phyloP scores from a whole-genome alignment of 129 eudicot genomes.

The Ambrosia trifida region DNA sequence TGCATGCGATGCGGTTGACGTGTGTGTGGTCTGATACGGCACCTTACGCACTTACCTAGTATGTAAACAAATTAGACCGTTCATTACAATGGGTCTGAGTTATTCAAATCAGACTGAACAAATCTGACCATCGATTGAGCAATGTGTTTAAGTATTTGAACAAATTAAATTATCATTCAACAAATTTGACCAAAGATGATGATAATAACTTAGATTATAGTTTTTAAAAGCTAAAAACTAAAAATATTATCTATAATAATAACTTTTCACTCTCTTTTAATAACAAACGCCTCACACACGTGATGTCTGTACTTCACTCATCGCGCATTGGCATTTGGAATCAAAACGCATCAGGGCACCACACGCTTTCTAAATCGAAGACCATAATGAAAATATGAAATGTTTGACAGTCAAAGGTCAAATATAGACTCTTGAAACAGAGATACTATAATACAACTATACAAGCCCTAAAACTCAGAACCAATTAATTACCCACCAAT shows the following conservation, averaged over 20 bases:
- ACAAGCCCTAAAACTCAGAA: slow-evolving; percentile 30
- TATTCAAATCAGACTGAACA: background rate
- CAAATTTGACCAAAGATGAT: background rate
- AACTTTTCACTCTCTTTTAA: too few relatives aligned
- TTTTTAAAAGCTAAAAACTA: too few relatives aligned
- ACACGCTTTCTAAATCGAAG: too few relatives aligned
- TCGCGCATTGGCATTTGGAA: too few relatives aligned
- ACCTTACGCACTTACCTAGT: background rate
- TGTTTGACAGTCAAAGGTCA: slow-evolving; percentile 16
- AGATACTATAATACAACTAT: slow-evolving; percentile 21
- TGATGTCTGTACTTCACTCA: too few relatives aligned
- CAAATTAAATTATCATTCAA: background rate
- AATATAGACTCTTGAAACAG: slow-evolving; percentile 9
- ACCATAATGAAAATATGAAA: background rate
- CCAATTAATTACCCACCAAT: slow-evolving; percentile 3
- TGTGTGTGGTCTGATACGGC: too few relatives aligned
- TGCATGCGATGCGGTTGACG: background rate
- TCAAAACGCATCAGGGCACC: too few relatives aligned
- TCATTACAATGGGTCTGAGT: background rate
- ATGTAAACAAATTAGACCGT: background rate
- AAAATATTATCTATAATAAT: too few relatives aligned
- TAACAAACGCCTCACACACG: too few relatives aligned
- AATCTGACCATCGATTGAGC: background rate
- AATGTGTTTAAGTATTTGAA: background rate
- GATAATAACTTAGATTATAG: background rate